Base-by-base conservation (phyloP, 495 filamentous ascomycete species). In the Penicillium maclennaniae region DNA sequence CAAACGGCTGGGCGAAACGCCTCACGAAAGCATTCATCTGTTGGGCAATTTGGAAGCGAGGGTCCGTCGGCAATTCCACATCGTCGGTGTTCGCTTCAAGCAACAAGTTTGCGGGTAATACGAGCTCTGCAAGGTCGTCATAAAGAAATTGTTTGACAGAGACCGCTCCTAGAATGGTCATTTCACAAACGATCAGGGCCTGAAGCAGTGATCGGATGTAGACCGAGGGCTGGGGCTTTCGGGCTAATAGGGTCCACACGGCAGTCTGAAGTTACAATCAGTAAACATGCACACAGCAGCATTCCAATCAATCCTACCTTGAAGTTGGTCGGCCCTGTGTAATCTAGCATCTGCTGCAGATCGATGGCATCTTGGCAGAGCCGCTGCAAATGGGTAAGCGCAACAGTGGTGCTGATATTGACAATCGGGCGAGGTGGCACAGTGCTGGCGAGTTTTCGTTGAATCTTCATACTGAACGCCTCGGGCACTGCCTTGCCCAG, bases 351-450 rank as follows among this genome's bases (percentile, higher is more conserved):
- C 41, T 87, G 75, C 50, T 82, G 76, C 45, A 86, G 72, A 49
- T 89, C 84, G 34, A 79, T 70, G n/a, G 82, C 86, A 65, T 97
- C 87, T 51, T 80, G 72, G 65, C 85, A 89, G 23, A 96, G 67
- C 28, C 81, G 80, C 59, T 79, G 80, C 58, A 96, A 76, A 58
- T 87, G 83, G 50, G 69, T 69, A 56, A 83, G 79, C 6, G 92
- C 89, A 62, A 89, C 84, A 19, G 85, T 81, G 46, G 87, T 83
- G 37, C 77, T 81, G 31, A 89, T 78, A 27, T 87, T 79, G 15
- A 96, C 87, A 58, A 97, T 92, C 7, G 92, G 90, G 23, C 92
- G 83, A 21, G 93, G 95, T 4, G 93, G 93, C 47, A 95, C 89
- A 5, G 89, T 96, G 60, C 90, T 96, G 7, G 93, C 90, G 6